Evolutionary conservation across 2,329 filamentous ascomycete species (phyloP).

Genomic region (Colletotrichum chlorophyti): DNA sequence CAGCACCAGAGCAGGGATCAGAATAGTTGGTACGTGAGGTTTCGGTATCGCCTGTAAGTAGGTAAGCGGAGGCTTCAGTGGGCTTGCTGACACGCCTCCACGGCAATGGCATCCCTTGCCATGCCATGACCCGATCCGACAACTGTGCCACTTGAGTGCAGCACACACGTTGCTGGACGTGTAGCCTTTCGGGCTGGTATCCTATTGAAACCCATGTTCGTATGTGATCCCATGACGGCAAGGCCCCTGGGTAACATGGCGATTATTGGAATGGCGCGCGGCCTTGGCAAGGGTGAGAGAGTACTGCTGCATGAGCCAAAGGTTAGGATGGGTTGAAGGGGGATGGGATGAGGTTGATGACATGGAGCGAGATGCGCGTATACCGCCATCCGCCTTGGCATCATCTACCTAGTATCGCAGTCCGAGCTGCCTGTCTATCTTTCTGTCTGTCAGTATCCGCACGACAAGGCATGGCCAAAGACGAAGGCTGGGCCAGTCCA

Average conservation of each 20-base stretch:
- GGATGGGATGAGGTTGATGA: constrained; percentile 9
- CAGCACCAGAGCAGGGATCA: neutral
- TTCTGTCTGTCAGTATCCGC: too few species aligned
- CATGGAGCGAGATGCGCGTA: neutral
- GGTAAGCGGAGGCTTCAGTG: neutral
- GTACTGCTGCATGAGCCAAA: neutral
- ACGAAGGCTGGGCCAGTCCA: neutral
- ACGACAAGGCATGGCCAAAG: constrained; percentile 1
- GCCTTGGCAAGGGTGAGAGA: neutral
- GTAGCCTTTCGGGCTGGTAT: neutral
- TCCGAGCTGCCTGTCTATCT: neutral
- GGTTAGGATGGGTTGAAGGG: neutral
- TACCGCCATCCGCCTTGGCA: constrained; percentile 5
- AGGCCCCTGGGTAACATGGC: neutral
- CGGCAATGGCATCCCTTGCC: neutral
- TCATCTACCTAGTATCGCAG: neutral
- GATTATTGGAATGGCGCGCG: neutral
- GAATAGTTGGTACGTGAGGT: neutral
- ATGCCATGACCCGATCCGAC: neutral
- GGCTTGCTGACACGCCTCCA: neutral
- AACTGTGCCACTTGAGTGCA: neutral
- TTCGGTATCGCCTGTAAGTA: too few species aligned
- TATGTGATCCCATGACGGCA: neutral
- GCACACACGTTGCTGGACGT: neutral
- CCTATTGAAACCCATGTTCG: neutral